Conservation (phyloP, 768 basidiomycete genomes). For the Suillus weaverae region DNA sequence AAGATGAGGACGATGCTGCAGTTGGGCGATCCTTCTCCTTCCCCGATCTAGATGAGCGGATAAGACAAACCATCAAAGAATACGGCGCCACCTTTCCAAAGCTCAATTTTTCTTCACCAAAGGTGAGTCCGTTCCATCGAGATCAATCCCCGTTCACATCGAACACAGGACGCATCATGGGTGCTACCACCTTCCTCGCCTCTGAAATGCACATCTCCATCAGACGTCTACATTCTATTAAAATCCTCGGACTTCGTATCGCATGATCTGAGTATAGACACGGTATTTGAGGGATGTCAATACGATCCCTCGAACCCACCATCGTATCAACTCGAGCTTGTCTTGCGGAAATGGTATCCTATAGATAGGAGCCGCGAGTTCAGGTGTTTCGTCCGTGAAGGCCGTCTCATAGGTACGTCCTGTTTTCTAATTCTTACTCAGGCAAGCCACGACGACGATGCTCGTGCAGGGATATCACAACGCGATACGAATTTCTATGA, state of each 20-base stretch:
- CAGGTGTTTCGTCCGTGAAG: slow-evolving; percentile 84
- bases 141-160: background rate
- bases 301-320: slow-evolving; percentile 12
- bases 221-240: slow-evolving; percentile 88
- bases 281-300: slow-evolving; percentile 68
- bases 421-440: slow-evolving; percentile 4
- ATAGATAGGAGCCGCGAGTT: slow-evolving; percentile 84
- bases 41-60: slow-evolving; percentile 76
- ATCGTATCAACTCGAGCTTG: slow-evolving; percentile 72
- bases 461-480: slow-evolving; percentile 71
- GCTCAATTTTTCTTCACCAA: slow-evolving; percentile 94
- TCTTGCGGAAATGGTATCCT: slow-evolving; percentile 88
- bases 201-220: slow-evolving; percentile 81
- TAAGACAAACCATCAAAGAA: slow-evolving; percentile 59
- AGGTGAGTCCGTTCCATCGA: slow-evolving; percentile 44
- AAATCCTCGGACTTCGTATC: slow-evolving; percentile 91
- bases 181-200: slow-evolving; percentile 82
- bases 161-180: slow-evolving; percentile 83
- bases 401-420: slow-evolving; percentile 67
- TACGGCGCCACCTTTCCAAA: slow-evolving; percentile 93
- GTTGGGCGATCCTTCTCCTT: slow-evolving; percentile 57
- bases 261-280: slow-evolving; percentile 65
- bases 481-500: slow-evolving; percentile 89
- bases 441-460: background rate
- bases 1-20: slow-evolving; percentile 39